Conservation (phyloP, 345 rosid species). For the Pseudoturritis turrita region DNA sequence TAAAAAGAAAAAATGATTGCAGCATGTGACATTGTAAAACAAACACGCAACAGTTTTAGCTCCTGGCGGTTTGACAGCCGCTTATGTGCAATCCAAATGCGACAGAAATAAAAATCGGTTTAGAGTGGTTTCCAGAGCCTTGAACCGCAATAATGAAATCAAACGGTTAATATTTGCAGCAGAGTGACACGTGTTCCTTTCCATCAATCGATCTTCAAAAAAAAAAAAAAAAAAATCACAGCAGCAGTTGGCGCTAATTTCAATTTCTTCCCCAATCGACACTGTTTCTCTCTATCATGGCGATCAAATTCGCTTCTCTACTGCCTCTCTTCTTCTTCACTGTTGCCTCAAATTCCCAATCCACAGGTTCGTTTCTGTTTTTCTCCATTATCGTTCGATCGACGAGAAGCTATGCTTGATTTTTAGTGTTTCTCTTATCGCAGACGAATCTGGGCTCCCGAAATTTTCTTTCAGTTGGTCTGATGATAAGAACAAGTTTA, state of each 20-base stretch:
- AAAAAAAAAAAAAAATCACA: too few species aligned
- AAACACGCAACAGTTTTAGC: too few species aligned
- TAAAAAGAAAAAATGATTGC: too few species aligned
- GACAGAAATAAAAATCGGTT: too few species aligned
- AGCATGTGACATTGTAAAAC: too few species aligned
- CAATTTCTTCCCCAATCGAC: conserved; percentile 4
- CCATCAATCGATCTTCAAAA: too few species aligned
- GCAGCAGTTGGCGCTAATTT: not conserved
- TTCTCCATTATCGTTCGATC: not conserved
- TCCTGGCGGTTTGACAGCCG: too few species aligned
- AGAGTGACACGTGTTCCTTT: too few species aligned
- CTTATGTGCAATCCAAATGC: too few species aligned
- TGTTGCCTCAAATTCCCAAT: conserved; percentile 6
- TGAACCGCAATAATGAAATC: too few species aligned
- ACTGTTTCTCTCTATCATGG: conserved; percentile 27
- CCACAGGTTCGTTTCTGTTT: conserved; percentile 22
- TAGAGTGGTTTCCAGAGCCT: too few species aligned
- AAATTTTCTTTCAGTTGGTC: conserved; percentile 78
- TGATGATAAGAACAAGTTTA: conserved; percentile 50
- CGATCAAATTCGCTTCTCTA: conserved; percentile 15
- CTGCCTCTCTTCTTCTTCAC: conserved; percentile 6
- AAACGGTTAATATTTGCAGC: too few species aligned
- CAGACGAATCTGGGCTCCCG: conserved; percentile 44
- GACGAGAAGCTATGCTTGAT: not conserved
- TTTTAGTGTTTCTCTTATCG: not conserved